Conservation (phyloP, 441 rosid genomes). For the Metrosideros polymorpha region DNA sequence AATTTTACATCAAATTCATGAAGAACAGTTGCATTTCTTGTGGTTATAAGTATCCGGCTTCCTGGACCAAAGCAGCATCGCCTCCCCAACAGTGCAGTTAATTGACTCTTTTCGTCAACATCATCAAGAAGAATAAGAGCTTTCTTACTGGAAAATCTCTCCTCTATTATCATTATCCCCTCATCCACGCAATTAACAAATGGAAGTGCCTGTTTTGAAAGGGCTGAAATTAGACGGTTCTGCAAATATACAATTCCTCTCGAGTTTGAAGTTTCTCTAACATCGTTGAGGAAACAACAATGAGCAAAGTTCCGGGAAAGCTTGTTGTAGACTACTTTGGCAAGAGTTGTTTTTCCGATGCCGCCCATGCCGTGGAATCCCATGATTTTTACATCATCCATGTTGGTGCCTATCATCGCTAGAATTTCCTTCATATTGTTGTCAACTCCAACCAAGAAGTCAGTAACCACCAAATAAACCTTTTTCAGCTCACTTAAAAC, state of each 20-base stretch:
- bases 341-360: background rate
- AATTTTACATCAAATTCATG: background rate
- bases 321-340: background rate
- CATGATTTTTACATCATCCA: background rate
- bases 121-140: background rate
- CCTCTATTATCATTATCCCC: background rate
- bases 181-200: background rate
- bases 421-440: background rate
- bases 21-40: background rate
- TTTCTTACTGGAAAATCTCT: background rate
- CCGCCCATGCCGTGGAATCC: background rate
- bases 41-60: background rate
- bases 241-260: background rate
- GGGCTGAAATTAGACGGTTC: background rate
- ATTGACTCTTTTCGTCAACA: background rate
- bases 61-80: background rate
- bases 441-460: background rate
- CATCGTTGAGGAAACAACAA: background rate
- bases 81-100: background rate
- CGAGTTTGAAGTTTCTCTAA: accelerated
- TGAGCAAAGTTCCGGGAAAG: background rate
- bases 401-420: background rate
- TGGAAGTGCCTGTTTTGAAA: background rate
- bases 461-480: background rate
- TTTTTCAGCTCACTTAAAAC: background rate